Evolutionary conservation across 139 green algal species (phyloP).

Genomic region (Auxenochlorella pyrenoidosa): DNA sequence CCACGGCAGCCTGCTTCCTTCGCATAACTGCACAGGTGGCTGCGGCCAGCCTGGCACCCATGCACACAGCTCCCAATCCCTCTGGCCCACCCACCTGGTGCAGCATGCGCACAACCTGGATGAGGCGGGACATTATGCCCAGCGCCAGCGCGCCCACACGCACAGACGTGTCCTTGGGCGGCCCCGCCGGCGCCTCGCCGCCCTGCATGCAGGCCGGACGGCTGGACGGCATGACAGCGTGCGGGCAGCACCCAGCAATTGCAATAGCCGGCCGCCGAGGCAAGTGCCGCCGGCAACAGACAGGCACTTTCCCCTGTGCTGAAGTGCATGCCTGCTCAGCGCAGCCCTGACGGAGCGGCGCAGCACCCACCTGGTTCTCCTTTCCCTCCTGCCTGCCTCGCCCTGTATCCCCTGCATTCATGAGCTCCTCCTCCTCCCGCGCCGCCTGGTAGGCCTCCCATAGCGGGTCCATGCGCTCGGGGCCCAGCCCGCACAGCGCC

Average conservation of each 20-base stretch:
- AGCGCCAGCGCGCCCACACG: constrained; percentile 57
- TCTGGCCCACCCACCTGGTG: constrained; percentile 49
- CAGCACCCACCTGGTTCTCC: background rate
- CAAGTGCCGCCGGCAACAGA: background rate
- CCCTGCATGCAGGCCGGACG: background rate
- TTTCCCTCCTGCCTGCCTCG: constrained; percentile 1
- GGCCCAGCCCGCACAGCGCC: constrained; percentile 33
- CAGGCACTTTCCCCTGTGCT: background rate
- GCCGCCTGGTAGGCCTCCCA: constrained; percentile 56
- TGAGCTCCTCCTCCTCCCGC: constrained; percentile 59
- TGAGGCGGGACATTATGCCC: constrained; percentile 68
- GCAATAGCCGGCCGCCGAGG: background rate
- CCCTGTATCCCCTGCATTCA: background rate
- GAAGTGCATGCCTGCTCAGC: too few species aligned
- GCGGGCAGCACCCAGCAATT: background rate
- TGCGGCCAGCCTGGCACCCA: background rate
- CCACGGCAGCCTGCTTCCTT: too few species aligned
- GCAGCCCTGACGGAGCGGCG: background rate
- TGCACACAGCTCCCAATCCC: background rate
- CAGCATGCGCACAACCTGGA: constrained; percentile 76
- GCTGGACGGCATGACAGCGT: background rate
- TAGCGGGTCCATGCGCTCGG: constrained; percentile 45
- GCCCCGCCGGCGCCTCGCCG: background rate
- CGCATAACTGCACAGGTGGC: too few species aligned
- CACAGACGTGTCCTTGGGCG: background rate